phyloP scores from a whole-genome alignment of 1,284 basidiomycete species.

The Melampsora occidentalis region DNA sequence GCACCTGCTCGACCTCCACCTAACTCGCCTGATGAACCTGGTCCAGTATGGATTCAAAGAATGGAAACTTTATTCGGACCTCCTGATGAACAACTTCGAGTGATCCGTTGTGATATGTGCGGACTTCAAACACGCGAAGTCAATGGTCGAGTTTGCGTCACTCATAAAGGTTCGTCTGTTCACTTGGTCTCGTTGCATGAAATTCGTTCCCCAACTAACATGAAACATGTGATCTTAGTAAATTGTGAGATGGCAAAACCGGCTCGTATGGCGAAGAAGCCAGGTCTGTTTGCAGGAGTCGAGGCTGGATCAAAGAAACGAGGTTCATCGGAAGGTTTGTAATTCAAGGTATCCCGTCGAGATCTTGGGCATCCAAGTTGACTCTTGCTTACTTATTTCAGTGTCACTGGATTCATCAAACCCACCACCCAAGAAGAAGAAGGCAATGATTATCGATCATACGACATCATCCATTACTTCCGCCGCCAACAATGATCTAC shows the following conservation, averaged over 20 bases:
- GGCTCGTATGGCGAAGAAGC: constrained; percentile 21
- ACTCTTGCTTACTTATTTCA: neutral
- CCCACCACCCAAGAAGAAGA: constrained; percentile 30
- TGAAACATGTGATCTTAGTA: neutral
- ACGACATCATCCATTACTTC: neutral
- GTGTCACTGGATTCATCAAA: constrained; percentile 26
- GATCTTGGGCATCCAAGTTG: too few species aligned
- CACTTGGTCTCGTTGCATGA: too few species aligned
- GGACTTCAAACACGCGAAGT: constrained; percentile 29
- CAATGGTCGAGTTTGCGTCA: constrained; percentile 31
- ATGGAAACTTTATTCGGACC: constrained; percentile 35
- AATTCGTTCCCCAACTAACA: neutral
- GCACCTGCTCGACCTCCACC: neutral
- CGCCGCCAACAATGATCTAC: neutral
- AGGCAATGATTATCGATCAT: constrained; percentile 33
- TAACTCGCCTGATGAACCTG: neutral
- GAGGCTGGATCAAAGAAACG: constrained; percentile 29
- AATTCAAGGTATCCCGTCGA: neutral
- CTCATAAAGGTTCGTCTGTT: constrained; percentile 17
- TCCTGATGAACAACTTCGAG: constrained; percentile 18
- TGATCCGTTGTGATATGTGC: constrained; percentile 32
- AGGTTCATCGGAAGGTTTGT: constrained; percentile 33
- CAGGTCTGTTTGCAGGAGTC: constrained; percentile 14
- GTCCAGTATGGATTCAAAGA: constrained; percentile 28
- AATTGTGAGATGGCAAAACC: constrained; percentile 31